A percentile compares a stretch with the other conserved stretches of the same genome.
phyloP scores from a whole-genome alignment of 1,284 basidiomycete species.

The Leccinum pachyderme region DNA sequence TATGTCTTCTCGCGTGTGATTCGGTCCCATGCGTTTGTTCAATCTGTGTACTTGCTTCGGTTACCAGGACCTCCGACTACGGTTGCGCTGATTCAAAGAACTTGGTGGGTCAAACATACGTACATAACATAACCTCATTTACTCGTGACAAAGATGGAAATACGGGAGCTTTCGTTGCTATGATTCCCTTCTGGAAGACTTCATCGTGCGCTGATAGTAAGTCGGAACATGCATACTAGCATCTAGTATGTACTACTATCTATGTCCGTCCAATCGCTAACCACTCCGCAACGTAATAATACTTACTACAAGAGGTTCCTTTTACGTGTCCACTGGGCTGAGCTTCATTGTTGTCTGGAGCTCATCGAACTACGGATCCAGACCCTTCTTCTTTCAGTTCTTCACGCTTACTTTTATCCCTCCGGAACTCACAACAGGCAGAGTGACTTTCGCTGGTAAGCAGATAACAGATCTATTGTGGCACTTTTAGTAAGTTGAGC shows the following conservation, averaged over 20 bases:
- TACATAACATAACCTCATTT: neutral
- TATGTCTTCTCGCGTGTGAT: slow-evolving; percentile 18
- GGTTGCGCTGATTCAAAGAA: too few relatives aligned
- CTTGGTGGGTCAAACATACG: neutral
- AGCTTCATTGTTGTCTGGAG: neutral
- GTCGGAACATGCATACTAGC: neutral
- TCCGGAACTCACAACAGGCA: neutral
- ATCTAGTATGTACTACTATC: too few relatives aligned
- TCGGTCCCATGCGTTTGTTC: slow-evolving; percentile 26
- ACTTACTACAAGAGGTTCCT: neutral
- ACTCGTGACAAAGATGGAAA: neutral
- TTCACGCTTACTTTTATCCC: neutral
- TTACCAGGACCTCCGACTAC: neutral
- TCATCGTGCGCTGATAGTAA: neutral
- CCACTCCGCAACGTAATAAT: neutral
- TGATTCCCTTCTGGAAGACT: neutral
- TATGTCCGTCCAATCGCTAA: neutral
- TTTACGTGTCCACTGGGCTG: neutral
- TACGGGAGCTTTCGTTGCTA: neutral
- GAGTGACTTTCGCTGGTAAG: neutral
- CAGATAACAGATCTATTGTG: neutral
- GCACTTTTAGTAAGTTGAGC: neutral
- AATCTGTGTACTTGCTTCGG: neutral
- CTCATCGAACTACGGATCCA: too few relatives aligned
- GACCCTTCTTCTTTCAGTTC: too few relatives aligned